These are phyloP conservation scores for Pseudonitzschia pungens DNA, from an alignment of 108 stramenopile species.

Conservation along the genomic window DNA sequence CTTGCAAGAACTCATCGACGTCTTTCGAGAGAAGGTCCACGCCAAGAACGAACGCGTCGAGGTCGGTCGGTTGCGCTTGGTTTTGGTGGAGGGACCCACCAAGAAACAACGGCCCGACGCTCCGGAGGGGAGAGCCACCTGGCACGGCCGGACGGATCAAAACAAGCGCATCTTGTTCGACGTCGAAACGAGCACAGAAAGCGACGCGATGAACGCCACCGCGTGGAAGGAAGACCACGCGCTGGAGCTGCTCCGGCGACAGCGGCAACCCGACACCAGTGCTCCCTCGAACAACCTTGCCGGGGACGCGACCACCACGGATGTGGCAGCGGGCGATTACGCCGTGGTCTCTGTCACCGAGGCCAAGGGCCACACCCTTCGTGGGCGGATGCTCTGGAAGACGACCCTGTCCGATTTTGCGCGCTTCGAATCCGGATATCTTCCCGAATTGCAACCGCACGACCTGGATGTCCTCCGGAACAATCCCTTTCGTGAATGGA, in stretches of 20 bases:
- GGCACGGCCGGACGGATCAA: slow-evolving; percentile 82
- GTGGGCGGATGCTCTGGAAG: slow-evolving; percentile 67
- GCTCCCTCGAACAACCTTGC: neutral
- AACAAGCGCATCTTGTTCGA: slow-evolving; percentile 75
- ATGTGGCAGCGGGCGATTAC: slow-evolving; percentile 69
- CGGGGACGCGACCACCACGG: slow-evolving; percentile 4
- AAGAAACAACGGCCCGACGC: slow-evolving; percentile 47
- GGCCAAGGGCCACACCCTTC: slow-evolving; percentile 77
- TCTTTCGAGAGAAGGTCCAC: slow-evolving; percentile 70
- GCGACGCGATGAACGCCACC: neutral
- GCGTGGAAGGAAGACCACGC: slow-evolving; percentile 13
- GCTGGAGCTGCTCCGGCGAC: neutral
- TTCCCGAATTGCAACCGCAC: neutral
- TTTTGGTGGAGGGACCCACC: slow-evolving; percentile 81
- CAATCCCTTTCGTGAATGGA: neutral
- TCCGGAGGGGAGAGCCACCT: slow-evolving; percentile 11
- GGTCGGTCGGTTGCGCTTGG: slow-evolving; percentile 70
- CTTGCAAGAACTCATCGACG: slow-evolving; percentile 81
- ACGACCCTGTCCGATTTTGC: slow-evolving; percentile 31
- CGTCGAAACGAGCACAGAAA: slow-evolving; percentile 18
- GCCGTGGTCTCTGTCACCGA: slow-evolving; percentile 76
- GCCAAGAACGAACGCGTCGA: slow-evolving; percentile 67
- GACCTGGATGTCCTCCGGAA: neutral
- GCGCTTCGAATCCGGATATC: neutral
- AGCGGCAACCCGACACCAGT: neutral